Conservation (phyloP, 139 green algal genomes). For the Chlorella sp. region DNA sequence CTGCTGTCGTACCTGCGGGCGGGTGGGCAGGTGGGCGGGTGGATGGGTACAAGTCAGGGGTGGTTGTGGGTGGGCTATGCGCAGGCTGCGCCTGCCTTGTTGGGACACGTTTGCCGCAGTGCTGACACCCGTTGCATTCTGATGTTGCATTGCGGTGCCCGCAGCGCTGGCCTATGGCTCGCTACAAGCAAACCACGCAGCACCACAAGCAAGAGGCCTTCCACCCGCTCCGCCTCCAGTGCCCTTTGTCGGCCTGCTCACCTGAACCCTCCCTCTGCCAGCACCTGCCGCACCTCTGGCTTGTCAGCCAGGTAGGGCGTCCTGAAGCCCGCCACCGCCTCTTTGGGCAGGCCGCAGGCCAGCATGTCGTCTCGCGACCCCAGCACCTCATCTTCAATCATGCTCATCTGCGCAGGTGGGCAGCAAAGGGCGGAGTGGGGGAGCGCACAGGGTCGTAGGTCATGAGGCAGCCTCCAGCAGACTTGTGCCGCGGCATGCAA, state of each 20-base stretch:
- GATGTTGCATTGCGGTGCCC: neutral
- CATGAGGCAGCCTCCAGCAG: neutral
- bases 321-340: constrained; percentile 32
- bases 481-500: neutral
- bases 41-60: neutral
- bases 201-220: too few relatives aligned
- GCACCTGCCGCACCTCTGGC: constrained; percentile 33
- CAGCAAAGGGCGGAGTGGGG: neutral
- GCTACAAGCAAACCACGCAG: too few relatives aligned
- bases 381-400: constrained; percentile 27
- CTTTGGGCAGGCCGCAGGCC: constrained; percentile 20
- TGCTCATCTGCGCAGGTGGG: neutral
- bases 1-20: constrained; percentile 13
- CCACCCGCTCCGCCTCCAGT: neutral
- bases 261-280: constrained; percentile 36
- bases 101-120: neutral
- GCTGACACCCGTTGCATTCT: neutral
- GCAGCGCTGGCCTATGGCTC: neutral
- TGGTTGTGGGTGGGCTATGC: too few relatives aligned
- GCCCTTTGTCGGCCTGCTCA: neutral
- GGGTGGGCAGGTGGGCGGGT: too few relatives aligned
- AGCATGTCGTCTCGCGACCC: constrained; percentile 11
- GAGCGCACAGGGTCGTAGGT: neutral
- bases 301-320: constrained; percentile 35
- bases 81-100: too few relatives aligned